These are phyloP conservation scores for Euphorbia peplus DNA, from an alignment of 345 rosid species.

Conservation along the genomic window DNA sequence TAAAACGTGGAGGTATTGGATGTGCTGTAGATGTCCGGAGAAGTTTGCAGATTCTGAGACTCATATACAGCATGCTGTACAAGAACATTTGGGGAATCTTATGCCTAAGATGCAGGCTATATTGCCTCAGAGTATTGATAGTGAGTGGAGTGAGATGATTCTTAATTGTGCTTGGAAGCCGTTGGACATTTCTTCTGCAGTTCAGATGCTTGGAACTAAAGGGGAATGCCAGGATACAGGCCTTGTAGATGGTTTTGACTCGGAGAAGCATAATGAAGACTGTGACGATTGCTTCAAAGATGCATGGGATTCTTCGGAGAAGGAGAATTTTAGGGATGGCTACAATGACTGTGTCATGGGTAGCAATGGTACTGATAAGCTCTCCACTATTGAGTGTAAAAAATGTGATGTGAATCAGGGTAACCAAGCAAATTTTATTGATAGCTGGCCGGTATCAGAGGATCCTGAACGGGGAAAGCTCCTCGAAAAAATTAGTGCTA, in stretches of 20 bases:
- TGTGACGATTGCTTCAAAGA: constrained; percentile 66
- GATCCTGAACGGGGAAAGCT: constrained; percentile 77
- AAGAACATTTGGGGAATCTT: constrained; percentile 72
- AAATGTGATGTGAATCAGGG: constrained; percentile 41
- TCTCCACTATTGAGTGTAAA: constrained; percentile 29
- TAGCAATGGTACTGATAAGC: constrained; percentile 33
- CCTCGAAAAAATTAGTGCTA: constrained; percentile 61
- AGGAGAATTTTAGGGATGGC: constrained; percentile 43
- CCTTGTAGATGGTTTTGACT: constrained; percentile 35
- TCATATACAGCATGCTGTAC: constrained; percentile 77
- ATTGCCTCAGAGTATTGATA: constrained; percentile 68
- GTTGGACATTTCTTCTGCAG: constrained; percentile 60
- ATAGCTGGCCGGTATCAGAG: constrained; percentile 69
- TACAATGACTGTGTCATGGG: constrained; percentile 33
- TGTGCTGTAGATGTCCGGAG: constrained; percentile 61
- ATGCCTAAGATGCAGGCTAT: constrained; percentile 67
- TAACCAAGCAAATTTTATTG: constrained; percentile 33
- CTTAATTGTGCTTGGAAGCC: constrained; percentile 79
- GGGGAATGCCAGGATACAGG: constrained; percentile 43
- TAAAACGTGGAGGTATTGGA: constrained; percentile 80
- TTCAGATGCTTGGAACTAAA: constrained; percentile 51
- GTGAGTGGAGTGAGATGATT: constrained; percentile 72
- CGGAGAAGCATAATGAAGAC: constrained; percentile 40
- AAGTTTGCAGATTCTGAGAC: constrained; percentile 60
- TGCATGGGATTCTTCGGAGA: constrained; percentile 78